Evolutionary conservation across 306 rosid species (phyloP), one percentile per base, ranked within the genome.

Genomic region (Inga oerstediana): DNA sequence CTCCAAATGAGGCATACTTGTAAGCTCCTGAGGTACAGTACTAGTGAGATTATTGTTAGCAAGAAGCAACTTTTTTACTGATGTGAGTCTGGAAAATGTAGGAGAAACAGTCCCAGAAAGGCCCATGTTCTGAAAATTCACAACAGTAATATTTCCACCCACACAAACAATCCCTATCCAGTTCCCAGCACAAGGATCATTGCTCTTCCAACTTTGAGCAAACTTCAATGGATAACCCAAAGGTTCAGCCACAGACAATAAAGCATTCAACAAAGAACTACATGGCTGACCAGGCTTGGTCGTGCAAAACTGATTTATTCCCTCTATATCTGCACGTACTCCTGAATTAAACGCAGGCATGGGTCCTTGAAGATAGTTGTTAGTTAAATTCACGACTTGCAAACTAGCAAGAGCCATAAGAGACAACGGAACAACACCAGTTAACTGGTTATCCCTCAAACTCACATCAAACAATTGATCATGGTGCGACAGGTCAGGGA

Each of bases 341-440:
- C 78, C 82, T 8, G 15, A 2, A 41, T 39, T 67, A 58, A 93
- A 93, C 41, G 1, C 61, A 0, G 99, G 99, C 77, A 81, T 59
- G 2, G 95, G 84, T 15, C 99, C 99, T 88, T 96, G 98, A 74
- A 96, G 88, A 81, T 73, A 4, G 79, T 96, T 96, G 61, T 94
- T 93, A 11, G 93, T 87, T 44, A 96, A 87, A 52, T 84, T 96
- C 48, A 96, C 94, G 27, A 70, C 45, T 3, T 14, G 10, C 4
- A 92, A 78, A 5, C 84, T 78, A 9, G 73, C 82, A 76, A 91
- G 89, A 72, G 43, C 62, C 64, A 19, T 4, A 46, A 96, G 56
- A 14, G 99, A 91, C 0, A 86, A 52, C 1, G 99, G 97, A 86
- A 96, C 91, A 84, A 92, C 83, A 35, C 98, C 99, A 3, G 97